Base-by-base conservation (phyloP, 2,329 filamentous ascomycete species). In the Akanthomyces uredinophilus region DNA sequence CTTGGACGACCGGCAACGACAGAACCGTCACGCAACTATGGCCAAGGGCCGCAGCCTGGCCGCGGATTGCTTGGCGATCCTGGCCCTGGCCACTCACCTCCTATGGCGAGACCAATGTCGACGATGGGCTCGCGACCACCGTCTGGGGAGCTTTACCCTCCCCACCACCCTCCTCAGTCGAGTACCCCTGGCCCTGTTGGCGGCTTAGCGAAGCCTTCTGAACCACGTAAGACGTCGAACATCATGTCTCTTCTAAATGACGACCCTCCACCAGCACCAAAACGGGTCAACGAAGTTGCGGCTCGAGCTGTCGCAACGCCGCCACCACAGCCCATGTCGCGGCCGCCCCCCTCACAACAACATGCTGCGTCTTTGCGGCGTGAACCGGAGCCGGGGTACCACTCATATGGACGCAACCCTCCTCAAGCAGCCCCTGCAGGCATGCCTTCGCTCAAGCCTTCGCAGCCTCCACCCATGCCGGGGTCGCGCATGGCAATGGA, bases 241-340 rank as follows among this genome's bases (percentile, higher is more conserved):
- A 79, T 88, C 64, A 86, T 87, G 80, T 83, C 84, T 0, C 71
- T 88, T 64, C 76, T 88, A 3, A 87, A 87, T 66, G 83, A 87
- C 64, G 85, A 87, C 59, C 78, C 81, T 8, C 75, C 75, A 4
- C 74, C 78, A 6, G 74, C 79, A 7, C 78, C 78, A n/a, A 84
- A 85, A 71, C 77, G 82, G 37, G 74, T 84, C 35, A 73, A 65
- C 46, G 82, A 85, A 60, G 75, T 85, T 11, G 74, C 77, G 13
- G 69, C 73, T 46, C 70, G 75, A n/a, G 79, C 79, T 24, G 80
- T 81, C 11, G 68, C 75, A 13, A 83, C 82, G 3, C 82, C 82
- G 32, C 82, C 81, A 3, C 81, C 81, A 6, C 79, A 78, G 64
- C 63, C 59, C 20, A 77, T 82, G 66, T 75, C 75, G n/a, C 74